phyloP scores from a whole-genome alignment of 176 grass and related monocot species.

The Hsuehochloa calcarea region DNA sequence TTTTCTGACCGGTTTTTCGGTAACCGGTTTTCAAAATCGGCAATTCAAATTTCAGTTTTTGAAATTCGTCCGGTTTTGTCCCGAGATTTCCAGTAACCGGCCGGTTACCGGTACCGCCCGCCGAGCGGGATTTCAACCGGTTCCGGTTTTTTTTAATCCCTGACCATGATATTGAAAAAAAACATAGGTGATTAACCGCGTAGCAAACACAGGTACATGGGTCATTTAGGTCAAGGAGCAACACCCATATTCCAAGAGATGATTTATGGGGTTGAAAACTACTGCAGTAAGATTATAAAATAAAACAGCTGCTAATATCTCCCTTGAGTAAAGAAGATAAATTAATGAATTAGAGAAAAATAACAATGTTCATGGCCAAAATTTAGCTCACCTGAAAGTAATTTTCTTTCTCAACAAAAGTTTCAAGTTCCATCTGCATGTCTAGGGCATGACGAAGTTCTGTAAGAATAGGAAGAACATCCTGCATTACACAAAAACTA shows the following conservation, averaged over 20 bases:
- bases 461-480: conserved; percentile 89
- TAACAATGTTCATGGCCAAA: not conserved
- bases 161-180: conserved; percentile 10
- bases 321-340: conserved; percentile 3
- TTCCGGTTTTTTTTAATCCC: no score
- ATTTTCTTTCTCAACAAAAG: conserved; percentile 83
- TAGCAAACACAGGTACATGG: conserved; percentile 1
- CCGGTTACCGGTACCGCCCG: no score
- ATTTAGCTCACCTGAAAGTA: conserved; percentile 68
- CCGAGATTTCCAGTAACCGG: no score
- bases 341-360: conserved; percentile 19
- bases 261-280: conserved; percentile 14
- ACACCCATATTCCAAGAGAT: conserved; percentile 7
- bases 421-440: conserved; percentile 95
- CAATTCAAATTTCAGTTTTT: no score
- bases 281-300: conserved; percentile 11
- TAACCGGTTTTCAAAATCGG: no score
- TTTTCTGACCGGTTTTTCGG: no score
- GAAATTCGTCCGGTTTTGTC: no score
- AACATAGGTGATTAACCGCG: conserved; percentile 18
- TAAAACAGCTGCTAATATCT: not conserved
- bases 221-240: conserved; percentile 4
- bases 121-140: no score
- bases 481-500: conserved; percentile 68
- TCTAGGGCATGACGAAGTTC: conserved; percentile 84